Evolutionary conservation across 2,329 filamentous ascomycete genomes (phyloP).

Genomic region (Laburnicola sp.): DNA sequence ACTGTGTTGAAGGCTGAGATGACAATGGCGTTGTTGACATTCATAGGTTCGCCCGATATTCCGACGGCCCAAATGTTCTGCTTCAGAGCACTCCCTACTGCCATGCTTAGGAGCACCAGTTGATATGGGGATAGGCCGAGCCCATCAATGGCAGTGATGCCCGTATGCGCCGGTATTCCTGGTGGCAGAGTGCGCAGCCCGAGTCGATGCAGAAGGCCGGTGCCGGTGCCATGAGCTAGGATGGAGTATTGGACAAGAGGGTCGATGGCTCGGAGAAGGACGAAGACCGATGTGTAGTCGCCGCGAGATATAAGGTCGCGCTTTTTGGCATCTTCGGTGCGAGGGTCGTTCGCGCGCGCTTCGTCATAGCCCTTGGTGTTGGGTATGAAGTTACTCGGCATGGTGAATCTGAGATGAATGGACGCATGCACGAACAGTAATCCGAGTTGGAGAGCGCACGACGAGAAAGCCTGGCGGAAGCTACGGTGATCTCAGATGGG

Average conservation of each 20-base stretch:
- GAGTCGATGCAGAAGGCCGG: slow-evolving; percentile 50
- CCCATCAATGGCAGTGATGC: slow-evolving; percentile 45
- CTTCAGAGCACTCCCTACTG: slow-evolving; percentile 57
- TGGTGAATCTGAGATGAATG: neutral
- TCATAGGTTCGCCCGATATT: slow-evolving; percentile 57
- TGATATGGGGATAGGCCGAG: slow-evolving; percentile 56
- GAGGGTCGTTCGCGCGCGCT: slow-evolving; percentile 28
- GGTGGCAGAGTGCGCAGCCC: slow-evolving; percentile 51
- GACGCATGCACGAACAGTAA: too few species aligned
- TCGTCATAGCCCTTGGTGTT: slow-evolving; percentile 6
- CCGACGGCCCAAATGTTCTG: slow-evolving; percentile 59
- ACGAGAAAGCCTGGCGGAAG: too few species aligned
- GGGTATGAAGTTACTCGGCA: slow-evolving; percentile 1
- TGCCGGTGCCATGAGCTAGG: slow-evolving; percentile 50
- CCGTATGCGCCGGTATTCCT: slow-evolving; percentile 47
- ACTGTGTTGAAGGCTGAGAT: slow-evolving; percentile 59
- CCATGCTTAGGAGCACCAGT: slow-evolving; percentile 58
- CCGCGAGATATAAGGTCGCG: slow-evolving; percentile 48
- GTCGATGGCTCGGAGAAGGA: slow-evolving; percentile 53
- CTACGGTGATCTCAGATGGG: too few species aligned
- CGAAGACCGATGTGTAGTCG: slow-evolving; percentile 48
- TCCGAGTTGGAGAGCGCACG: too few species aligned
- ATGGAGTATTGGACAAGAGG: slow-evolving; percentile 55
- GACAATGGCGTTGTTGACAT: slow-evolving; percentile 45
- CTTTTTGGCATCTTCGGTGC: slow-evolving; percentile 34